phyloP scores from a whole-genome alignment of 1,284 basidiomycete genomes.

The Hypsizygus ulmarius region DNA sequence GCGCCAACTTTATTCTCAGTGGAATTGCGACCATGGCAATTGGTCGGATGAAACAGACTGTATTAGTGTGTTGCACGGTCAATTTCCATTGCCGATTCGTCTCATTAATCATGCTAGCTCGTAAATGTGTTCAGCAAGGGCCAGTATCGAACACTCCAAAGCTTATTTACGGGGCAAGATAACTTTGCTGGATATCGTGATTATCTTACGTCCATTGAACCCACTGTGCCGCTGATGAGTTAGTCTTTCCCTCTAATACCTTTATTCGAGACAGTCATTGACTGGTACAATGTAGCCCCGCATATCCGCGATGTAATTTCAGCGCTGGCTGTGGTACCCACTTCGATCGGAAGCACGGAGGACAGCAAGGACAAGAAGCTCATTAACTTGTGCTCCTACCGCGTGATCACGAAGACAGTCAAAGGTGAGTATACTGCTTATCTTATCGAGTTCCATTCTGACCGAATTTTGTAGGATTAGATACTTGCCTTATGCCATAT shows the following conservation, averaged over 20 bases:
- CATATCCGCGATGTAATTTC: conserved; percentile 27
- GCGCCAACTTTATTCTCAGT: conserved; percentile 36
- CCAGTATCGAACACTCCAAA: conserved; percentile 25
- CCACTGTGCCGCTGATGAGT: conserved; percentile 33
- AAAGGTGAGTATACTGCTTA: conserved; percentile 17
- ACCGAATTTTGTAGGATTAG: conserved; percentile 20
- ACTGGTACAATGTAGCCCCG: conserved; percentile 16
- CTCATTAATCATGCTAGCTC: conserved; percentile 17
- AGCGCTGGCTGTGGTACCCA: conserved; percentile 19
- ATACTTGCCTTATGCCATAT: conserved; percentile 26
- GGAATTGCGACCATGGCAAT: conserved; percentile 33
- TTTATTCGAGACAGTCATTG: neutral
- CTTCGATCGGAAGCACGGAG: conserved; percentile 11
- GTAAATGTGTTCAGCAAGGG: conserved; percentile 24
- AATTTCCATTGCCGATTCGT: neutral
- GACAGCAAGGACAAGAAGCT: conserved; percentile 15
- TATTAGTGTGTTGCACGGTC: conserved; percentile 24
- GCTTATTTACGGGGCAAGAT: conserved; percentile 24
- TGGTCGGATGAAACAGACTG: conserved; percentile 31
- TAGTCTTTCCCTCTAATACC: conserved; percentile 4
- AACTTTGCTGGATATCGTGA: conserved; percentile 35
- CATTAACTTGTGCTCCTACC: conserved; percentile 25
- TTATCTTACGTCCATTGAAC: conserved; percentile 31
- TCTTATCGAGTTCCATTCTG: neutral
- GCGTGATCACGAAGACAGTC: conserved; percentile 23